Conservation (phyloP, 1,284 basidiomycete genomes). For the Sporisorium scitamineum region DNA sequence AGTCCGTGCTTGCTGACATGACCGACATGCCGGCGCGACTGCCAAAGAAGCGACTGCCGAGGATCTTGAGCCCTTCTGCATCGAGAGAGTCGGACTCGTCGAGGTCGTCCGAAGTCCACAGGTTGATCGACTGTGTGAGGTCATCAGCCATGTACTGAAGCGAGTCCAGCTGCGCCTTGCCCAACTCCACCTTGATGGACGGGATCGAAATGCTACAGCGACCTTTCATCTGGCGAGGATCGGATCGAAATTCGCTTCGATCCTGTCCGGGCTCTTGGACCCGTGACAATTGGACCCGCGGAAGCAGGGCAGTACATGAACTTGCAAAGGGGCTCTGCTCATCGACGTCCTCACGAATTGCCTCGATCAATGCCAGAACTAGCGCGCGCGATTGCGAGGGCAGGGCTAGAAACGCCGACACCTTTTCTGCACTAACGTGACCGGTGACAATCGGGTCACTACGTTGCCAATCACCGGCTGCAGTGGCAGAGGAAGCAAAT, state of each 20-base stretch:
- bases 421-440: constrained; percentile 18
- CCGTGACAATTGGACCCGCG: constrained; percentile 16
- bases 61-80: constrained; percentile 49
- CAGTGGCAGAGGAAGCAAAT: constrained; percentile 15
- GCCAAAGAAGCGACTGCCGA: constrained; percentile 60
- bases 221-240: constrained; percentile 8
- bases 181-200: constrained; percentile 35
- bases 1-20: constrained; percentile 51
- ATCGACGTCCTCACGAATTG: constrained; percentile 8
- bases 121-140: constrained; percentile 39
- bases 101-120: constrained; percentile 32
- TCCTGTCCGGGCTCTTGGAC: neutral
- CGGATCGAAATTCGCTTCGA: neutral
- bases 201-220: constrained; percentile 38
- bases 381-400: constrained; percentile 26
- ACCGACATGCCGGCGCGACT: constrained; percentile 44
- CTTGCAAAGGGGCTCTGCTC: constrained; percentile 5
- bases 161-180: constrained; percentile 52
- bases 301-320: constrained; percentile 3
- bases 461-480: neutral
- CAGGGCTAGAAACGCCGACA: constrained; percentile 31
- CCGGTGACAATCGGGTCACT: constrained; percentile 12
- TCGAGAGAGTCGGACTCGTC: constrained; percentile 31
- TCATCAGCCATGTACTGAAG: constrained; percentile 61
- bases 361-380: constrained; percentile 30